Evolutionary conservation across 2,329 filamentous ascomycete genomes (phyloP).

Genomic region (Juglanconis juglandina): DNA sequence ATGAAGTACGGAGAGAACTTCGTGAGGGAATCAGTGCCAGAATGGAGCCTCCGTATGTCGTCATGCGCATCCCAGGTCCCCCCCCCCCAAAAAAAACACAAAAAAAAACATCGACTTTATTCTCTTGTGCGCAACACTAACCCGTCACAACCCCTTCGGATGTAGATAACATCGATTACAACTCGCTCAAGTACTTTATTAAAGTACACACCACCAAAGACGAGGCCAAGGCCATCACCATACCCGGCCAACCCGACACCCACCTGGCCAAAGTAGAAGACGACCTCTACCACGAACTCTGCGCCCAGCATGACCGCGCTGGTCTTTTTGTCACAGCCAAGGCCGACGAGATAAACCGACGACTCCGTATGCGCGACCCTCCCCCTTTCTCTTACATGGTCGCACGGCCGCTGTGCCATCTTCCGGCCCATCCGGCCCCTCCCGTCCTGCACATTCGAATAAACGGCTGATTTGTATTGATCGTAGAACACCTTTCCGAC

Average conservation of each 20-base stretch:
- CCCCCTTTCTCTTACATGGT: neutral
- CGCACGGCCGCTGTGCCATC: neutral
- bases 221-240: conserved; percentile 66
- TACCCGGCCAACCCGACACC: conserved; percentile 66
- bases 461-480: neutral
- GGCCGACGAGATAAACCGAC: conserved; percentile 69
- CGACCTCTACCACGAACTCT: conserved; percentile 68
- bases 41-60: conserved; percentile 71
- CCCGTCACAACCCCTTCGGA: conserved; percentile 1
- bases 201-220: conserved; percentile 73
- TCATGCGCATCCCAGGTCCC: neutral
- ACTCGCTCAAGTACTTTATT: conserved; percentile 80
- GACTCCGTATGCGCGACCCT: conserved; percentile 53
- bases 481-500: conserved; percentile 45
- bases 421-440: neutral
- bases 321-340: conserved; percentile 78
- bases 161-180: conserved; percentile 83
- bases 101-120: neutral
- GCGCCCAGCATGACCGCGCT: conserved; percentile 71
- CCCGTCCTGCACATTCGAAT: neutral
- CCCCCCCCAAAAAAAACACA: no score
- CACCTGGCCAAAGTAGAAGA: conserved; percentile 64
- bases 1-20: conserved; percentile 80
- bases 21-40: conserved; percentile 71
- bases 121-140: conserved; percentile 2